Evolutionary conservation across 31 red algal genomes (phyloP), one percentile per base, ranked within the genome.

Genomic region (Asparagopsis taxiformis): DNA sequence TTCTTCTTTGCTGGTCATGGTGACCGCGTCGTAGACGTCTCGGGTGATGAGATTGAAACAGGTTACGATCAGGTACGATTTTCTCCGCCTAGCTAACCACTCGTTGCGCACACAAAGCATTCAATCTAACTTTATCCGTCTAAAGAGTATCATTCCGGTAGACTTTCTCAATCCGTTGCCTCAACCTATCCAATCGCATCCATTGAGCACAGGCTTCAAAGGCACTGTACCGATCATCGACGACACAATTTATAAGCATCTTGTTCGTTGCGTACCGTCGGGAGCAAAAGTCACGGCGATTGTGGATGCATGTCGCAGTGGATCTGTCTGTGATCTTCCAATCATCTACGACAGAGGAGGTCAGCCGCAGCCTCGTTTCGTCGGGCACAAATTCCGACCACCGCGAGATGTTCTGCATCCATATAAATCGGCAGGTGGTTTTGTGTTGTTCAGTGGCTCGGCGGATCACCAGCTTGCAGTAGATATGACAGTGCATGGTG

Each of bases 1-100:
- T 85, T 85, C 50, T 85, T 85, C 80, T 85, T 74, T 34, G 80
- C 80, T 51, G 80, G 80, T 19, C 80, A 85, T 33, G 80, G 80
- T 1, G 80, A 85, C 33, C 65, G 66, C 34, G 55, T 74, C 19
- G 67, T 65, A 21, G 80, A 85, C 28, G 34, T 62, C 8, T 85
- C 80, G 0, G 80, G 80, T 31, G 80, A 85, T 60, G 80, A 85
- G 31, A 84, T 84, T 55, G 80, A 85, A 26, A 73, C 59, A 41
- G 80, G 80, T 19, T 38, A 65, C 23, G 80, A 85, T 51, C 80
- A 85, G 70, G 80, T 85, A 85, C 3, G 65, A 9, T 9, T n/a
- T n/a, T n/a, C n/a, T n/a, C n/a, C n/a, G n/a, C n/a, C 56, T 20
- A 29, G 11, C 56, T 21, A 21, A 21, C 21, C 9, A 15, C 56